These are phyloP conservation scores for Evansstolkia leycettana DNA, from an alignment of 495 filamentous ascomycete genomes.

Conservation along the genomic window DNA sequence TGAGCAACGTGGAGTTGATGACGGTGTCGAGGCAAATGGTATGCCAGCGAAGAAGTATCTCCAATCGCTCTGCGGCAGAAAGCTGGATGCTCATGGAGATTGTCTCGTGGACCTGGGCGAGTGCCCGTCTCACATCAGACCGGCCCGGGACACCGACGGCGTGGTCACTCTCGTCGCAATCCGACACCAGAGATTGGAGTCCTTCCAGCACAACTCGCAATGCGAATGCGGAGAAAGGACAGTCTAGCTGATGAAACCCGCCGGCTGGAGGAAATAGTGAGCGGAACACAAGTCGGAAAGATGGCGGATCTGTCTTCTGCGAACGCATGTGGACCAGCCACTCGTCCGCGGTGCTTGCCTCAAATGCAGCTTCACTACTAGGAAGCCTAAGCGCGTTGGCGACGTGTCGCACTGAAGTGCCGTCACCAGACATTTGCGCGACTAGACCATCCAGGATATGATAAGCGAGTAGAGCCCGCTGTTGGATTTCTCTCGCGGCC, in stretches of 20 bases:
- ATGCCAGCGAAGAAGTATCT: slow-evolving; percentile 37
- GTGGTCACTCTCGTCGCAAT: slow-evolving; percentile 26
- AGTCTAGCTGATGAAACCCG: slow-evolving; percentile 21
- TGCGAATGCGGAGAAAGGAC: slow-evolving; percentile 29
- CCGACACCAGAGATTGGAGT: slow-evolving; percentile 31
- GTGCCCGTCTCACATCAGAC: slow-evolving; percentile 25
- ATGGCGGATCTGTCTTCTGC: slow-evolving; percentile 19
- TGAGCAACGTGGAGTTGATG: slow-evolving; percentile 30
- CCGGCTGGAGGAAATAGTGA: slow-evolving; percentile 26
- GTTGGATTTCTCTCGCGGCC: slow-evolving; percentile 34
- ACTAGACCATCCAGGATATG: slow-evolving; percentile 36
- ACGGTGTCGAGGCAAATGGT: slow-evolving; percentile 33
- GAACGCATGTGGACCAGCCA: slow-evolving; percentile 28
- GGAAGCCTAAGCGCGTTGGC: slow-evolving; percentile 30
- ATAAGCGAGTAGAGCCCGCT: slow-evolving; percentile 34
- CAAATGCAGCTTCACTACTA: slow-evolving; percentile 29
- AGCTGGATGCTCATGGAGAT: slow-evolving; percentile 28
- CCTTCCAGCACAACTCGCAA: slow-evolving; percentile 34
- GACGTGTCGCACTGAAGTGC: slow-evolving; percentile 29
- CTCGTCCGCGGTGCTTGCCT: slow-evolving; percentile 29
- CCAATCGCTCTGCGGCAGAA: slow-evolving; percentile 24
- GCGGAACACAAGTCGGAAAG: slow-evolving; percentile 30
- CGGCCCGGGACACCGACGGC: slow-evolving; percentile 30
- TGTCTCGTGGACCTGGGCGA: slow-evolving; percentile 30
- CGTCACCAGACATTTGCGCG: slow-evolving; percentile 33